Conservation (phyloP, 495 filamentous ascomycete species). For the Aspergillus sclerotiicarbonarius region DNA sequence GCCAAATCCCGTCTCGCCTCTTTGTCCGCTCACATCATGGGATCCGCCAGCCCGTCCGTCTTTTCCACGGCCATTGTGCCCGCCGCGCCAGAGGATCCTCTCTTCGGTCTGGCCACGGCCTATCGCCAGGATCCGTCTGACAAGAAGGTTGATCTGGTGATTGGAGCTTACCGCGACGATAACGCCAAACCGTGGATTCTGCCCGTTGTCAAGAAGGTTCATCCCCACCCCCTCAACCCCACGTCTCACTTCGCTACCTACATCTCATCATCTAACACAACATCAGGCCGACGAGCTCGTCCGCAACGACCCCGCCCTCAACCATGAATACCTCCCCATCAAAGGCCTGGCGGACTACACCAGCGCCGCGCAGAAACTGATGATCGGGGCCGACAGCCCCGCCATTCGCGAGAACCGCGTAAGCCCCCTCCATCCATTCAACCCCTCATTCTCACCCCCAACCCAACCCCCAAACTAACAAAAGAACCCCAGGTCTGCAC, state of each 20-base stretch:
- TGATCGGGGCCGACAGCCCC: constrained; percentile 76
- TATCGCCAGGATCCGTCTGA: constrained; percentile 79
- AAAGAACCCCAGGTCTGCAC: constrained; percentile 43
- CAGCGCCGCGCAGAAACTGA: constrained; percentile 81
- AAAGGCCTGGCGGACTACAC: constrained; percentile 83
- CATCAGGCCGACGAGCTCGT: constrained; percentile 83
- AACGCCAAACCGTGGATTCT: constrained; percentile 98
- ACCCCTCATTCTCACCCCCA: constrained; percentile 2
- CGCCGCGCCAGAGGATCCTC: constrained; percentile 88
- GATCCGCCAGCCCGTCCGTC: constrained; percentile 50
- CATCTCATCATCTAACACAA: constrained; percentile 7
- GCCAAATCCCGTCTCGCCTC: constrained; percentile 40
- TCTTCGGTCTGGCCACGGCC: constrained; percentile 90
- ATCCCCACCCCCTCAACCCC: too few species aligned
- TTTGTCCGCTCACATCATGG: constrained; percentile 48
- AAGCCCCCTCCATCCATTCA: constrained; percentile 24
- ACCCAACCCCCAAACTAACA: background rate
- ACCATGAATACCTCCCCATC: constrained; percentile 99
- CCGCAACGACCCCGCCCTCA: constrained; percentile 80
- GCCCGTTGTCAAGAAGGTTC: constrained; percentile 92
- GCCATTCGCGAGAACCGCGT: constrained; percentile 83
- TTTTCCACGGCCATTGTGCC: constrained; percentile 80
- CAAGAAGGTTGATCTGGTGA: constrained; percentile 92
- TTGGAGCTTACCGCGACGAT: constrained; percentile 94
- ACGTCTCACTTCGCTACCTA: background rate